Evolutionary conservation across 148 eudicot species (phyloP).

Genomic region (Chenopodium album): DNA sequence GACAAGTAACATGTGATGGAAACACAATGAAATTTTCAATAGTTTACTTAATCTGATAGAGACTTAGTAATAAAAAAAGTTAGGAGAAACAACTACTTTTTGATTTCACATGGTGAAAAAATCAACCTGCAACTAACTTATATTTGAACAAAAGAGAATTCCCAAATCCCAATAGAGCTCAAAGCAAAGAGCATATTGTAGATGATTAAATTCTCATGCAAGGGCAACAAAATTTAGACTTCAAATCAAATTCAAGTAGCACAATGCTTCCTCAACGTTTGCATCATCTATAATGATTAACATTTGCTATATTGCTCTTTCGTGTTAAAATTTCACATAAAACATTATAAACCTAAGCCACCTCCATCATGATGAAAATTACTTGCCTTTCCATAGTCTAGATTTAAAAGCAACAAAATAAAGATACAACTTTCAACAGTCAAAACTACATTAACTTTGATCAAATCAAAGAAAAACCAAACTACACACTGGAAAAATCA

Average conservation of each 20-base stretch:
- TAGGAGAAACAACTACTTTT: neutral
- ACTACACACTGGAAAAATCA: neutral
- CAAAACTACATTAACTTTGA: neutral
- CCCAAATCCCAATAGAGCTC: neutral
- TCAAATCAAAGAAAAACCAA: neutral
- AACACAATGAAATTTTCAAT: conserved; percentile 15
- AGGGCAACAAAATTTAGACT: neutral
- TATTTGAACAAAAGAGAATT: neutral
- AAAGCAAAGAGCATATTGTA: neutral
- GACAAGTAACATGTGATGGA: conserved; percentile 17
- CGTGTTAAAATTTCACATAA: neutral
- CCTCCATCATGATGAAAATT: neutral
- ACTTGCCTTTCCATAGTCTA: neutral
- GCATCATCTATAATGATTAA: neutral
- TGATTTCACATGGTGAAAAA: neutral
- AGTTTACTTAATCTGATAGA: neutral
- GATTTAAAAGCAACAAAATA: neutral
- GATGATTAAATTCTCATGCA: neutral
- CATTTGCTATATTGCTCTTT: neutral
- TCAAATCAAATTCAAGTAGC: neutral
- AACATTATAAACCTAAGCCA: neutral
- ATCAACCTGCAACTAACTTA: neutral
- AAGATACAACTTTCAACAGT: neutral
- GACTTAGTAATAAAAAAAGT: neutral
- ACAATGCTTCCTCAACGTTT: neutral